Conservation (phyloP, 805 yeast species). For the Metschnikowia hibisci region DNA sequence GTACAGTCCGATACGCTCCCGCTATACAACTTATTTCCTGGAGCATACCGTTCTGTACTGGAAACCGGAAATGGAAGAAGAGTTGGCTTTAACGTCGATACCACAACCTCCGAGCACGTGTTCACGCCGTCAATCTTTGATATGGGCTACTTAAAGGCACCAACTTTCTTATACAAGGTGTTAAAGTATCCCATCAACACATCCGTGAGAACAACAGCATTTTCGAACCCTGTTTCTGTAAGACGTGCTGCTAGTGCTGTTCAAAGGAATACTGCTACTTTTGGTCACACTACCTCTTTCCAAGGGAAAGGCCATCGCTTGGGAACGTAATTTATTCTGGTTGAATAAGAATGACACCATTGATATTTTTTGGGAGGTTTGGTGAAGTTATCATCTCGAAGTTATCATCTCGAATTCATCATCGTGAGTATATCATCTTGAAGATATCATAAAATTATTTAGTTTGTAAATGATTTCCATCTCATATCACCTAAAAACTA, state of each 20-base stretch:
- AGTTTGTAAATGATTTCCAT: no score
- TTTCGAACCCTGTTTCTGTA: constrained; percentile 11
- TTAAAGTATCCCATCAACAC: constrained; percentile 28
- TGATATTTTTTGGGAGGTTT: background rate
- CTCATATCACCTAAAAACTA: no score
- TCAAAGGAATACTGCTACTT: constrained; percentile 4
- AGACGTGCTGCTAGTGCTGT: constrained; percentile 2
- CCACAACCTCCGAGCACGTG: constrained; percentile 7
- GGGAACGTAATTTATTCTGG: constrained; percentile 17
- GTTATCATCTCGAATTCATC: no score
- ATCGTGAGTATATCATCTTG: no score
- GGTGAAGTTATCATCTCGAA: background rate
- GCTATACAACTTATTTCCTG: constrained; percentile 35
- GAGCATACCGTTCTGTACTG: constrained; percentile 19
- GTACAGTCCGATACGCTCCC: constrained; percentile 53
- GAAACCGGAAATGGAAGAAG: constrained; percentile 15
- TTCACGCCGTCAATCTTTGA: constrained; percentile 38
- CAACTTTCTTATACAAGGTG: constrained; percentile 35
- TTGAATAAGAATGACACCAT: background rate
- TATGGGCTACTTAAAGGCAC: constrained; percentile 55
- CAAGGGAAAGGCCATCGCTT: constrained; percentile 36
- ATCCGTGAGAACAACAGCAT: constrained; percentile 28
- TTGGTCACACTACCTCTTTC: constrained; percentile 17
- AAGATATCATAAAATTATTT: no score
- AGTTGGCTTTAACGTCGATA: constrained; percentile 27